Base-by-base conservation (phyloP, 2,329 filamentous ascomycete genomes). In the Paraconiothyrium sp. region DNA sequence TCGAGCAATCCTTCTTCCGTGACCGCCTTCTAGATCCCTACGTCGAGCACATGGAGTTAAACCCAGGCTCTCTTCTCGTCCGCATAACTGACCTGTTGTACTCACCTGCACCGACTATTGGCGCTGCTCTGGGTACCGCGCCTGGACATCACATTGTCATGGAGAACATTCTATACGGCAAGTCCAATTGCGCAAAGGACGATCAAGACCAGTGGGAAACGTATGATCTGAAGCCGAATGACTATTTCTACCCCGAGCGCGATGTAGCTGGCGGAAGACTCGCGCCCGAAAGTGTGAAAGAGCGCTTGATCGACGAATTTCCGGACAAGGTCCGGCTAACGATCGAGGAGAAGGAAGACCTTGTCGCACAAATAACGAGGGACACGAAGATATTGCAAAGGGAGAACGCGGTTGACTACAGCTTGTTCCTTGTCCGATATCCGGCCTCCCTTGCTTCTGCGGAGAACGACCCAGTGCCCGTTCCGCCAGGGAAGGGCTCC, bases 81-180 rank as follows among this genome's bases (percentile, higher is more conserved):
- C 87, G 89, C 54, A 92, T 93, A 69, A 90, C 88, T 27, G 89
- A 93, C 73, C 87, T 92, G 60, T 81, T 92, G 0, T 84, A 86
- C 55, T 83, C 84, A 0, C 82, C 84, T 0, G 82, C 84, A 10
- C 68, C 77, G 0, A 87, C 88, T 0, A 71, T 93, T 1, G 90
- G 90, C 0, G 83, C 85, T 1, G 68, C 88, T 0, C 67, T 92
- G 0, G 84, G 88, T 4, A 78, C 84, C 1, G 86, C 89, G 0
- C 90, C 91, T 0, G 87, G 86, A 0, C 90, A 92, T 66, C 90
- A 92, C 71, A 90, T 93, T 62, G 83, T 93, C 69, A 93, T 93
- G 91, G 90, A 92, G 74, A 93, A 93, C 71, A 82, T 92, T 2
- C 80, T 92, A 27, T 87, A 86, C 63, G 90, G 90, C 1, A 84